These are phyloP conservation scores for Brassica juncea DNA, from an alignment of 345 rosid species.

Conservation along the genomic window DNA sequence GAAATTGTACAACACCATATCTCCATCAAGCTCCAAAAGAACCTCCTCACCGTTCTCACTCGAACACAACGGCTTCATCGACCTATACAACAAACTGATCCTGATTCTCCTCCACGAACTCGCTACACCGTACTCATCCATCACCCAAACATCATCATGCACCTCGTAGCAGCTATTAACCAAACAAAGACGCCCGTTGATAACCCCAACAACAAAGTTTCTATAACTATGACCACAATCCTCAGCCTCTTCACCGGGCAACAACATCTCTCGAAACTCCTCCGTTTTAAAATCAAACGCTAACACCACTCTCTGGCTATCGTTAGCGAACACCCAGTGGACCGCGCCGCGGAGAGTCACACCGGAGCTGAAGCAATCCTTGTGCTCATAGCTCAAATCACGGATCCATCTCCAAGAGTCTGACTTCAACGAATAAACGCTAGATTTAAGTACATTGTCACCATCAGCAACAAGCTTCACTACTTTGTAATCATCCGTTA, in stretches of 20 bases:
- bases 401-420: constrained; percentile 37
- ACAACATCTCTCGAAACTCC: constrained; percentile 38
- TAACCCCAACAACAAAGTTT: constrained; percentile 39
- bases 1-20: constrained; percentile 45
- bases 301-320: constrained; percentile 9
- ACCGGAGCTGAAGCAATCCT: constrained; percentile 38
- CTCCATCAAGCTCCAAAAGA: constrained; percentile 49
- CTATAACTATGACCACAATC: constrained; percentile 35
- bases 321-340: constrained; percentile 43
- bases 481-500: constrained; percentile 45
- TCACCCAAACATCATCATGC: constrained; percentile 49
- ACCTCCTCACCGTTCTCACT: constrained; percentile 36
- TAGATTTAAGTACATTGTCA: constrained; percentile 17
- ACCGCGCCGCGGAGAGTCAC: constrained; percentile 37
- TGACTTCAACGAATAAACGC: constrained; percentile 45
- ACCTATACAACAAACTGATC: constrained; percentile 38
- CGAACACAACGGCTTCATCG: constrained; percentile 50
- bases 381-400: constrained; percentile 25
- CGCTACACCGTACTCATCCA: constrained; percentile 41
- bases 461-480: constrained; percentile 25
- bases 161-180: constrained; percentile 38
- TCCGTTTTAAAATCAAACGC: constrained; percentile 45
- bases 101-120: constrained; percentile 44
- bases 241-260: constrained; percentile 40
- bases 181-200: constrained; percentile 41